These are phyloP conservation scores for Thelonectria olida DNA, from an alignment of 2,329 filamentous ascomycete genomes.

Conservation along the genomic window DNA sequence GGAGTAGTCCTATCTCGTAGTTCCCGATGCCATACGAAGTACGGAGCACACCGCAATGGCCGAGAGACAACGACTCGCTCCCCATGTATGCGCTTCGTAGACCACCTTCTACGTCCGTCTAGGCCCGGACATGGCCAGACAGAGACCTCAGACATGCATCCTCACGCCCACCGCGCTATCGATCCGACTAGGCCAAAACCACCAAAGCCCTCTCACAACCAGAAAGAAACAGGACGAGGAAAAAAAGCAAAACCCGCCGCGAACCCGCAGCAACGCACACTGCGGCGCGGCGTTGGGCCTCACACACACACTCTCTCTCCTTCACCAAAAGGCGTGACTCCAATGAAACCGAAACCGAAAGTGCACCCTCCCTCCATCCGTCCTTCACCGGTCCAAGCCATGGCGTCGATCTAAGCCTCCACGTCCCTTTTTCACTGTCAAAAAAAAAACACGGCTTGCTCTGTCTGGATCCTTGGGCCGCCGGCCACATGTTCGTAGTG, in stretches of 20 bases:
- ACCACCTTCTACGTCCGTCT: not conserved
- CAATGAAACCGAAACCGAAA: not conserved
- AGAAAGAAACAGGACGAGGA: not conserved
- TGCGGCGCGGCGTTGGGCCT: not conserved
- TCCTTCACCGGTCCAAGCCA: no score
- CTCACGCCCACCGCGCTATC: not conserved
- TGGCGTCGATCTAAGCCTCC: no score
- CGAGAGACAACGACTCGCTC: no score
- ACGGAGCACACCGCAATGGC: not conserved
- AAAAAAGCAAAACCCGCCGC: not conserved
- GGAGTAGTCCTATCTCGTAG: no score
- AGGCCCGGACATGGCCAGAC: not conserved
- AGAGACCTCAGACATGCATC: slow-evolving; percentile 21
- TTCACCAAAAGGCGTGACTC: no score
- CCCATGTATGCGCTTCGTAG: not conserved
- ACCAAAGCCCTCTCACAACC: not conserved
- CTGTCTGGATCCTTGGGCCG: no score
- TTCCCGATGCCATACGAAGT: no score
- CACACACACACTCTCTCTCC: not conserved
- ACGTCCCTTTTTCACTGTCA: no score
- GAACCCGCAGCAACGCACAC: not conserved
- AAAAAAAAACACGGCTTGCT: no score
- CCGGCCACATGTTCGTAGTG: no score
- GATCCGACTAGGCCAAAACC: not conserved
- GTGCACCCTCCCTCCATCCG: not conserved